These are phyloP conservation scores for Verruconis gallopava DNA, from an alignment of 2,329 filamentous ascomycete genomes.

Conservation along the genomic window DNA sequence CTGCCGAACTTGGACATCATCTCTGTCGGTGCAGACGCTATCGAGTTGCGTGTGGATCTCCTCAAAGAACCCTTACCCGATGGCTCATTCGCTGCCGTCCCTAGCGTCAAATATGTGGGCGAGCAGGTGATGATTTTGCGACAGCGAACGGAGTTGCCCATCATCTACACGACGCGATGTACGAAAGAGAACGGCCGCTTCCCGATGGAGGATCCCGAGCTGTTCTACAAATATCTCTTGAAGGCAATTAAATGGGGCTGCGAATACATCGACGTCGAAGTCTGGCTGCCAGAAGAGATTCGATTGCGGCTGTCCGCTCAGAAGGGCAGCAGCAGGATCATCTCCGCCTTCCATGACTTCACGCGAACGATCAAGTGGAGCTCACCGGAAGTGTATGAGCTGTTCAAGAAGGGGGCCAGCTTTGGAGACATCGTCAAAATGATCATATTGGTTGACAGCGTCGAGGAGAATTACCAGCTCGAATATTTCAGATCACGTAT, in stretches of 20 bases:
- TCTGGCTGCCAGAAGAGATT: constrained; percentile 73
- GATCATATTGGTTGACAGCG: constrained; percentile 70
- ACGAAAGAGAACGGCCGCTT: constrained; percentile 73
- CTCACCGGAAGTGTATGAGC: constrained; percentile 53
- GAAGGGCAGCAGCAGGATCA: constrained; percentile 69
- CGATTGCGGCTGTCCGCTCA: constrained; percentile 52
- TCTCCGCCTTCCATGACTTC: constrained; percentile 87
- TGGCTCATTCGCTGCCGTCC: constrained; percentile 50
- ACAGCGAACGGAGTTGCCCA: constrained; percentile 75
- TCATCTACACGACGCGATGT: constrained; percentile 78
- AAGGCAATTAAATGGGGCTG: constrained; percentile 80
- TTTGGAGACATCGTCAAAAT: constrained; percentile 85
- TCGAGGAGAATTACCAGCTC: constrained; percentile 79
- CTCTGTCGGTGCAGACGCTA: constrained; percentile 73
- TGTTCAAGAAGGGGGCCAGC: constrained; percentile 58
- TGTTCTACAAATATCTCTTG: constrained; percentile 71
- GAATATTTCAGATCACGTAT: constrained; percentile 78
- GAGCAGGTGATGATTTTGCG: constrained; percentile 75
- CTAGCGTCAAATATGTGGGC: constrained; percentile 72
- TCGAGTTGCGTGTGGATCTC: constrained; percentile 74
- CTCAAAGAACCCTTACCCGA: constrained; percentile 57
- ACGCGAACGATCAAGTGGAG: constrained; percentile 77
- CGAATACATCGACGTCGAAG: constrained; percentile 79
- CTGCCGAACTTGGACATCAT: constrained; percentile 77
- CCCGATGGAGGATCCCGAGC: constrained; percentile 62